Conservation (phyloP, 768 basidiomycete genomes). For the Termitomyces sp. region DNA sequence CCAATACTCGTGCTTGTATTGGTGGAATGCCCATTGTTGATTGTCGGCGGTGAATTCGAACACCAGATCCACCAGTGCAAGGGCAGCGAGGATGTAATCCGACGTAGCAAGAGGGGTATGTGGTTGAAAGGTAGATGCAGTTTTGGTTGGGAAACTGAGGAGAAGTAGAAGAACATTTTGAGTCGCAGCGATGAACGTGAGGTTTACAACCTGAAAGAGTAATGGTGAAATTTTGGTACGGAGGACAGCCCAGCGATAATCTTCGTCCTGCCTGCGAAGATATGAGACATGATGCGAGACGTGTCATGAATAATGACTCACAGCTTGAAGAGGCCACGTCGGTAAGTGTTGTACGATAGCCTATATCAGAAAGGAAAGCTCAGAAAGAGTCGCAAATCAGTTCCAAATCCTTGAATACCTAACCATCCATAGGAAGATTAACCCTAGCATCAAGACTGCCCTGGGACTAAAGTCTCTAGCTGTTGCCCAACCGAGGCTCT, state of each 20-base stretch:
- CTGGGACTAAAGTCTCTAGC: conserved; percentile 61
- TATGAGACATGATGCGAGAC: background rate
- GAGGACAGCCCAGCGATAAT: conserved; percentile 88
- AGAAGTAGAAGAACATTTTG: conserved; percentile 82
- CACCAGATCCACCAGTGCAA: conserved; percentile 57
- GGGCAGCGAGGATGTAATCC: conserved; percentile 58
- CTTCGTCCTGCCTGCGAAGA: conserved; percentile 66
- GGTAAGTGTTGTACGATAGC: conserved; percentile 77
- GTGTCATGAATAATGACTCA: conserved; percentile 27
- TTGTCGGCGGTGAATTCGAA: conserved; percentile 88
- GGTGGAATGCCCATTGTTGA: conserved; percentile 84
- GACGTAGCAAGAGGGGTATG: conserved; percentile 48
- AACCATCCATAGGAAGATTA: conserved; percentile 68
- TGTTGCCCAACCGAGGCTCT: conserved; percentile 33
- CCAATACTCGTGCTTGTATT: conserved; percentile 60
- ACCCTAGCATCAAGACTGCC: conserved; percentile 68
- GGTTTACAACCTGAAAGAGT: conserved; percentile 43
- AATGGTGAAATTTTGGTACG: conserved; percentile 45
- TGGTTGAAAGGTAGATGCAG: conserved; percentile 51
- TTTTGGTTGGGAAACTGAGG: conserved; percentile 59
- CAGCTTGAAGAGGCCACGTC: conserved; percentile 78
- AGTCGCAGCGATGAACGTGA: conserved; percentile 71
- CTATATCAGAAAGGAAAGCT: conserved; percentile 28
- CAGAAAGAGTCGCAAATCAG: conserved; percentile 7
- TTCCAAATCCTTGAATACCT: conserved; percentile 30